Conservation (phyloP, 148 eudicot genomes). For the Camellia lanceoleosa region DNA sequence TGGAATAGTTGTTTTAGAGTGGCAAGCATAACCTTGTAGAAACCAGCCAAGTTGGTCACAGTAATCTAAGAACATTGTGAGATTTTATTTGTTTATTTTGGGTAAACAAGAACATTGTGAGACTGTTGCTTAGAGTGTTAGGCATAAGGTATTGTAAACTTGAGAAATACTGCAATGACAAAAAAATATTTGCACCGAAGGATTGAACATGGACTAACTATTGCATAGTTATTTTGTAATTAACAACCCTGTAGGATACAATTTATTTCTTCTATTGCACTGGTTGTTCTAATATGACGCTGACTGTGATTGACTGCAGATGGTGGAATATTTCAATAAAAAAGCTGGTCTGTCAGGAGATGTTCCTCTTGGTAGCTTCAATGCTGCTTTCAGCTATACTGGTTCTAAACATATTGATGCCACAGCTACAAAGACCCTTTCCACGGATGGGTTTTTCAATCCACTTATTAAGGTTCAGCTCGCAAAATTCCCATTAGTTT, state of each 20-base stretch:
- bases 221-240: not conserved
- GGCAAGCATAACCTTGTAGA: not conserved
- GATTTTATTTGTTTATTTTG: not conserved
- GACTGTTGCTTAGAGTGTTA: not conserved
- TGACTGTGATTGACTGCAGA: conserved; percentile 43
- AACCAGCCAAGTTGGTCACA: not conserved
- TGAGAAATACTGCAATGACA: not conserved
- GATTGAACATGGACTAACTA: not conserved
- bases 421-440: conserved; percentile 71
- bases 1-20: not conserved
- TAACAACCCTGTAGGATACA: not conserved
- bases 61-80: not conserved
- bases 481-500: conserved; percentile 34
- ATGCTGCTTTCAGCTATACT: conserved; percentile 80
- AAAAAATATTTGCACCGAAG: not conserved
- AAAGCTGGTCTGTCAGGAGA: conserved; percentile 58
- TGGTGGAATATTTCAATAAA: conserved; percentile 77
- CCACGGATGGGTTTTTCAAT: conserved; percentile 61
- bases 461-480: conserved; percentile 74
- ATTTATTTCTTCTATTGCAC: not conserved
- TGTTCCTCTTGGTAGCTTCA: conserved; percentile 86
- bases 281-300: conserved; percentile 17
- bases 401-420: conserved; percentile 75
- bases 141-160: not conserved
- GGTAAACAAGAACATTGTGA: not conserved